Evolutionary conservation across 768 basidiomycete genomes (phyloP).

Genomic region (Psilocybe sp.): DNA sequence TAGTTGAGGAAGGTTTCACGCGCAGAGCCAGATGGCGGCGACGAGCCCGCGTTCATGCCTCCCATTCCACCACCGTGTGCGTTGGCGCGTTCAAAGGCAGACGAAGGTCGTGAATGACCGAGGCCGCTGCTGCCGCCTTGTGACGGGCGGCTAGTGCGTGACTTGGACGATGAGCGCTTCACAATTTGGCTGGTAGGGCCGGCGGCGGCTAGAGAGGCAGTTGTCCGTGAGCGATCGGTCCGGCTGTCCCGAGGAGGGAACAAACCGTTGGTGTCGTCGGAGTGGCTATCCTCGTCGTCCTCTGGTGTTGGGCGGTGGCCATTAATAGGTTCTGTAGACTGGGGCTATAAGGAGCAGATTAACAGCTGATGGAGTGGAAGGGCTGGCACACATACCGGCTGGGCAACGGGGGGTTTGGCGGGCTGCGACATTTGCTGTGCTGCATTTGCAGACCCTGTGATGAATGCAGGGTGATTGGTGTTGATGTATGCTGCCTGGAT

Average conservation of each 20-base stretch:
- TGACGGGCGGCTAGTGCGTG: constrained; percentile 21
- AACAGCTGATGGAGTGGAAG: constrained; percentile 4
- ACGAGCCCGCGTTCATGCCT: constrained; percentile 29
- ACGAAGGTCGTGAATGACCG: constrained; percentile 28
- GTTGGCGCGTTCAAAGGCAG: constrained; percentile 21
- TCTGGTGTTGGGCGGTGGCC: constrained; percentile 42
- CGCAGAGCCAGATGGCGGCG: constrained; percentile 52
- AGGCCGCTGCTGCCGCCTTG: constrained; percentile 4
- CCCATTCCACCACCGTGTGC: constrained; percentile 8
- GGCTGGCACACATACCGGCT: constrained; percentile 45
- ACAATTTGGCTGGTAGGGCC: constrained; percentile 18
- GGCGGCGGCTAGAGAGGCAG: constrained; percentile 30
- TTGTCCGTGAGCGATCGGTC: constrained; percentile 65
- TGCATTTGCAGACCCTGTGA: constrained; percentile 69
- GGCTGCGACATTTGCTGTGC: constrained; percentile 44
- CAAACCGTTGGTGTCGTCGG: constrained; percentile 52
- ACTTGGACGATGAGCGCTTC: constrained; percentile 36
- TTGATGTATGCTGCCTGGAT: constrained; percentile 99
- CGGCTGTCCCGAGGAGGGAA: constrained; percentile 54
- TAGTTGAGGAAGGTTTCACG: constrained; percentile 95
- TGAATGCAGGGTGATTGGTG: constrained; percentile 96
- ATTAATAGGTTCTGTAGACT: constrained; percentile 61
- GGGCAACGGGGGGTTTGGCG: constrained; percentile 41
- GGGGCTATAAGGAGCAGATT: constrained; percentile 42
- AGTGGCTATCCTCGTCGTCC: constrained; percentile 62